Base-by-base conservation (phyloP, 768 basidiomycete species). In the Sistotremastrum niveocremeum region DNA sequence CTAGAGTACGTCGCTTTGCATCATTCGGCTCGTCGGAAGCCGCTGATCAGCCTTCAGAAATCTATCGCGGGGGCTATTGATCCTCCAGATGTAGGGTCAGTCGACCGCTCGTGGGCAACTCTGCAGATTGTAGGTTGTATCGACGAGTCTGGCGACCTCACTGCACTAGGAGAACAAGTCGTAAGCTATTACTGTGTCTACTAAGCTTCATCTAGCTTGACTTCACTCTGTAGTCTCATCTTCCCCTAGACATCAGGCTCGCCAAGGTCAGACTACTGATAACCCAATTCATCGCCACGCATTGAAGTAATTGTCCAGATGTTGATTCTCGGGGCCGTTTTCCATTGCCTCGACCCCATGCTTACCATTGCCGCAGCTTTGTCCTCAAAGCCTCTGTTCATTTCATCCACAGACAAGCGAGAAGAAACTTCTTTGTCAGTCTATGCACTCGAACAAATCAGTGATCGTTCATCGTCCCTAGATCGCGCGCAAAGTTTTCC, bases 201-300 rank as follows among this genome's bases (percentile, higher is more conserved):
- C 32, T 11, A 33, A 40, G 42, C 31, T 34, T 28, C 32, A 31
- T n/a, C 20, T 48, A 10, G n/a, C 37, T 39, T 7, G n/a, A 31
- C 6, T 41, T 48, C 30, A 45, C 10, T 11, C 35, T 7, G 7
- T 54, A 90, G 85, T 72, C 85, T 2, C 72, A 80, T 62, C 70
- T 95, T n/a, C 91, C 91, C 1, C 66, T 94, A 9, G 93, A 97
- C 61, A 65, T 93, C 7, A 73, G 88, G 37, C 71, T 97, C 30
- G 87, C 78, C 6, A 97, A 95, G 71, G 84, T 84, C 46, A 8
- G 55, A 37, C 7, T 29, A 30, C 32, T 39, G 4, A 2, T 11
- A 30, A 39, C 46, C 12, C 7, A 39, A 37, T 7, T 7, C 33
- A 11, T 29, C 36, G 45, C 4, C 36, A 41, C 10, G 29, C 44